Evolutionary conservation across 257 asterid genomes (phyloP), one percentile per base, ranked within the genome.

Genomic region (Nicotiana sylvestris): DNA sequence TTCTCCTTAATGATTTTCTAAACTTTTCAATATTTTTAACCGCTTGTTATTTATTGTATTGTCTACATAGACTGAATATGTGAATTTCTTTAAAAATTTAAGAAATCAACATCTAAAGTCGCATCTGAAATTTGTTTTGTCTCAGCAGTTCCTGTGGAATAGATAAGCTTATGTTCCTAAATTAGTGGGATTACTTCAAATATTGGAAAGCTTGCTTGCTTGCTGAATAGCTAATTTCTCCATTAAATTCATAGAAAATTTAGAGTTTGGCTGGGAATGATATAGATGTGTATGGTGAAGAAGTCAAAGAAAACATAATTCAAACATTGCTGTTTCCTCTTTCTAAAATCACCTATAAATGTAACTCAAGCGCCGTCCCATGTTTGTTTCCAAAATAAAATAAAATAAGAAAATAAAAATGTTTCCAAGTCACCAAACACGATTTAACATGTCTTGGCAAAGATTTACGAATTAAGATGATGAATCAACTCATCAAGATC

Each of bases 391-490:
- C 79, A 12, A 74, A 12, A 37, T 21, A 37, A 37, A 37, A 37
- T 29, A 29, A 29, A 29, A 21, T 21, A 21, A 21, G 21, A 35
- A 4, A 35, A 4, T 0, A 35, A 5, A 37, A 37, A 39, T 25
- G 32, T 65, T 21, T 74, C 80, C 80, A 37, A 74, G 3, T 46
- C n/a, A 49, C 80, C 55, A 70, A 77, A 56, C 84, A 51, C 89
- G 91, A 72, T 49, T 17, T 32, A 79, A 82, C 83, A 83, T 78
- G 76, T 29, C 70, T 27, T 81, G 79, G 32, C 56, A 82, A 53
- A 27, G 62, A 27, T 86, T 83, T 68, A 85, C 86, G 81, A 35
- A 70, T 81, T 57, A 74, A 53, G 85, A 86, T 76, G 85, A 91
- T 85, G 58, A 85, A 82, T 83, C 3, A 43, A 43, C 10, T 43